Evolutionary conservation across 345 rosid genomes (phyloP).

Genomic region (Isatis tinctoria): DNA sequence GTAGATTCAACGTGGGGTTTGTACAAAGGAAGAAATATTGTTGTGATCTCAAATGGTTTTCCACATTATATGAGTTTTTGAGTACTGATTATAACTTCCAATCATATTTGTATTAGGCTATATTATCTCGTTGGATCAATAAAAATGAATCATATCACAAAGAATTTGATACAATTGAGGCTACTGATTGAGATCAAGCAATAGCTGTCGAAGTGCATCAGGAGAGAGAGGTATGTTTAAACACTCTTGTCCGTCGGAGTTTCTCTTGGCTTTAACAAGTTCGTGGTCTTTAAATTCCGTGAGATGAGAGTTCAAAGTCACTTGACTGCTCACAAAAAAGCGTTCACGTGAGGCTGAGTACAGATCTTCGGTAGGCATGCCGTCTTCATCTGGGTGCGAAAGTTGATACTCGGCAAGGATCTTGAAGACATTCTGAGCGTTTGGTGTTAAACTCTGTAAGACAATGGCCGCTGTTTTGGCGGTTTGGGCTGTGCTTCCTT

Average conservation of each 20-base stretch:
- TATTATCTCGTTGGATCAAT: neutral
- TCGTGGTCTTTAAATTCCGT: slow-evolving; percentile 95
- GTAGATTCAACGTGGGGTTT: neutral
- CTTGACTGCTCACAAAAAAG: slow-evolving; percentile 87
- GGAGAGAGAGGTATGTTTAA: slow-evolving; percentile 62
- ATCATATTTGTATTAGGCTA: neutral
- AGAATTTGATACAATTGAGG: neutral
- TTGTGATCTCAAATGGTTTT: neutral
- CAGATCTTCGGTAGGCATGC: slow-evolving; percentile 66
- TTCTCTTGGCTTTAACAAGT: slow-evolving; percentile 71
- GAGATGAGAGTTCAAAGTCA: slow-evolving; percentile 81
- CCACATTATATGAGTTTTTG: neutral
- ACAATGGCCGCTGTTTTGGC: slow-evolving; percentile 91
- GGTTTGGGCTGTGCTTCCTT: slow-evolving; percentile 56
- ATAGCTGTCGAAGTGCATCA: slow-evolving; percentile 62
- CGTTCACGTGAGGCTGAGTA: slow-evolving; percentile 69
- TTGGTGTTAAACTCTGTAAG: slow-evolving; percentile 86
- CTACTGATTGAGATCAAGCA: slow-evolving; percentile 55
- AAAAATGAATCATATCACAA: neutral
- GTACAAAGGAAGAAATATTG: slow-evolving; percentile 7
- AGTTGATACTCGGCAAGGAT: slow-evolving; percentile 77
- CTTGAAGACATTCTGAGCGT: slow-evolving; percentile 87
- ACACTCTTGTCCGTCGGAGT: slow-evolving; percentile 89
- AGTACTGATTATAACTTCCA: neutral
- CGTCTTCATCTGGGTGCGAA: slow-evolving; percentile 85